These are phyloP conservation scores for Aureobasidium leucospermi DNA, from an alignment of 2,329 filamentous ascomycete species.

Conservation along the genomic window DNA sequence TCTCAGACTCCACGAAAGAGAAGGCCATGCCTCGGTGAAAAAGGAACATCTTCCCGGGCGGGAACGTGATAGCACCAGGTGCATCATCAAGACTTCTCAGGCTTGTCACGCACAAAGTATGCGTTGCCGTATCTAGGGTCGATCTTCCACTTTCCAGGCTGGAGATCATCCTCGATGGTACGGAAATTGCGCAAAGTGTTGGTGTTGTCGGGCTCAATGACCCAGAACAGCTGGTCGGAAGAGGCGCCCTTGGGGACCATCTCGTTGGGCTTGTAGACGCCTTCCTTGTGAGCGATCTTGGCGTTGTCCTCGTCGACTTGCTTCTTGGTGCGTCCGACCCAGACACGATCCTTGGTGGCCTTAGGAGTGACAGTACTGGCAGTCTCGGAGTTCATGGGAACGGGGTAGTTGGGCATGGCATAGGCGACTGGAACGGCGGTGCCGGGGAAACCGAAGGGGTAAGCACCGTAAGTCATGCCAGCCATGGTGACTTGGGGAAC, in stretches of 20 bases:
- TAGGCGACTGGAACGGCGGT: conserved; percentile 2
- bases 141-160: conserved; percentile 28
- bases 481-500: background rate
- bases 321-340: conserved; percentile 30
- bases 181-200: conserved; percentile 26
- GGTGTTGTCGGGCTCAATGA: conserved; percentile 26
- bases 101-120: conserved; percentile 28
- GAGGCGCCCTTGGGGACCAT: conserved; percentile 26
- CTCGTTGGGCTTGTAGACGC: conserved; percentile 27
- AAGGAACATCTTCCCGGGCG: background rate
- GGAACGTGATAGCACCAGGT: background rate
- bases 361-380: conserved; percentile 5
- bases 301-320: conserved; percentile 33
- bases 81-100: conserved; percentile 19
- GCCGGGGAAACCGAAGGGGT: background rate
- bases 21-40: background rate
- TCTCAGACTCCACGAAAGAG: background rate
- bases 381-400: conserved; percentile 13
- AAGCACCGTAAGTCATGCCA: background rate
- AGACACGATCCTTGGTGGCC: conserved; percentile 18
- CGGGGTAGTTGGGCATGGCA: conserved; percentile 11
- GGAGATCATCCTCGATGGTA: conserved; percentile 26
- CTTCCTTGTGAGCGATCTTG: conserved; percentile 29
- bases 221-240: conserved; percentile 31
- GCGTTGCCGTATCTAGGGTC: conserved; percentile 27